Conservation (phyloP, 2,329 filamentous ascomycete species). For the Talaromyces sp. region DNA sequence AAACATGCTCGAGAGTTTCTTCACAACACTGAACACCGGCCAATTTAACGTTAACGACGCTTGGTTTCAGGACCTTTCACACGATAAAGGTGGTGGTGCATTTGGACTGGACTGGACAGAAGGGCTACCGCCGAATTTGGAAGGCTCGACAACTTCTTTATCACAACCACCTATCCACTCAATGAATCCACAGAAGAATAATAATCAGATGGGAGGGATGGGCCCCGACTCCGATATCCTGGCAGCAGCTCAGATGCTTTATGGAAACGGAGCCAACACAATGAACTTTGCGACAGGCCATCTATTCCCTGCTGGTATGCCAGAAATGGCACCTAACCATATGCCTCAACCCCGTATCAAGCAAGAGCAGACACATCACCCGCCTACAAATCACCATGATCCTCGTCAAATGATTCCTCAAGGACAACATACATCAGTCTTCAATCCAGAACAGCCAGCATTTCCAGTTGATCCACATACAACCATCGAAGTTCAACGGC, state of each 20-base stretch:
- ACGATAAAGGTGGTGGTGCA: slow-evolving; percentile 28
- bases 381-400: slow-evolving; percentile 16
- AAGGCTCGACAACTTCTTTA: slow-evolving; percentile 63
- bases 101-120: slow-evolving; percentile 38
- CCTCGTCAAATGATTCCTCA: slow-evolving; percentile 26
- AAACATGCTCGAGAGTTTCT: slow-evolving; percentile 53
- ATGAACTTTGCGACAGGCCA: slow-evolving; percentile 27
- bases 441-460: slow-evolving; percentile 35
- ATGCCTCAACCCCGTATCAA: slow-evolving; percentile 23
- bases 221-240: slow-evolving; percentile 51
- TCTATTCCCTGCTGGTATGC: slow-evolving; percentile 25
- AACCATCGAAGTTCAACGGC: slow-evolving; percentile 38
- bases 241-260: slow-evolving; percentile 53
- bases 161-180: slow-evolving; percentile 49
- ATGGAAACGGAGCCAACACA: slow-evolving; percentile 34
- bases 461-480: slow-evolving; percentile 35
- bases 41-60: slow-evolving; percentile 38
- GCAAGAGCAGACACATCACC: slow-evolving; percentile 19
- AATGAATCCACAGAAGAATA: slow-evolving; percentile 27
- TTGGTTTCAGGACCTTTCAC: slow-evolving; percentile 30
- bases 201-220: slow-evolving; percentile 25
- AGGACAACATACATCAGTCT: slow-evolving; percentile 37
- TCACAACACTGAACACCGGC: slow-evolving; percentile 41
- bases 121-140: slow-evolving; percentile 61
- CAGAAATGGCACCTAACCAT: slow-evolving; percentile 22